Conservation (phyloP, 129 eudicot species). For the Flaveria robusta region DNA sequence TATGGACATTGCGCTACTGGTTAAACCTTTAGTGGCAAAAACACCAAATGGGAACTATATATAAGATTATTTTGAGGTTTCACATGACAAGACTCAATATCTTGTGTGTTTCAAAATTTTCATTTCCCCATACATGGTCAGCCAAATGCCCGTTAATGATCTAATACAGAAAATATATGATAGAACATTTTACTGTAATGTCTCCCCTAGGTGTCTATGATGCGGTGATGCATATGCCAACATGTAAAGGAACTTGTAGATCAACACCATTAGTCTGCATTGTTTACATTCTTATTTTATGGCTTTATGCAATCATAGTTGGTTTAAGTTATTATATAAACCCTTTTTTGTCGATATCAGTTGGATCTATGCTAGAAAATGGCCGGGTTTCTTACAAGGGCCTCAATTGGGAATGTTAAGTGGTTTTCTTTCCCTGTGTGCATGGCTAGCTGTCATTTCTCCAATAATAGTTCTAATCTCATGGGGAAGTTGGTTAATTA, state of each 20-base stretch:
- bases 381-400: slow-evolving; percentile 86
- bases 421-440: slow-evolving; percentile 62
- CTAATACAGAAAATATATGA: not conserved
- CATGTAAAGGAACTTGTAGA: not conserved
- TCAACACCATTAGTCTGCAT: not conserved
- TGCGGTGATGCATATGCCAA: not conserved
- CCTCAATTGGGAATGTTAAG: slow-evolving; percentile 76
- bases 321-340: slow-evolving; percentile 7
- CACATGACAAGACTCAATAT: not conserved
- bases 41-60: not conserved
- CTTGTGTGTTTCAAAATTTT: not conserved
- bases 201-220: not conserved
- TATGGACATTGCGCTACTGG: not conserved
- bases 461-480: slow-evolving; percentile 73
- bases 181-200: not conserved
- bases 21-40: not conserved
- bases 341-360: slow-evolving; percentile 39
- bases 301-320: not conserved
- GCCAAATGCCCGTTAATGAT: slow-evolving; percentile 2
- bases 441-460: slow-evolving; percentile 82
- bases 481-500: slow-evolving; percentile 94
- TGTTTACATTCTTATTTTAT: not conserved
- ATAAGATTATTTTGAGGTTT: not conserved
- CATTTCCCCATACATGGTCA: slow-evolving; percentile 3
- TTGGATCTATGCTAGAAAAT: slow-evolving; percentile 99